A percentile compares a stretch with the other conserved stretches of the same genome.
Conservation (phyloP, 116 monocot species). For the Phalaenopsis hybrid region DNA sequence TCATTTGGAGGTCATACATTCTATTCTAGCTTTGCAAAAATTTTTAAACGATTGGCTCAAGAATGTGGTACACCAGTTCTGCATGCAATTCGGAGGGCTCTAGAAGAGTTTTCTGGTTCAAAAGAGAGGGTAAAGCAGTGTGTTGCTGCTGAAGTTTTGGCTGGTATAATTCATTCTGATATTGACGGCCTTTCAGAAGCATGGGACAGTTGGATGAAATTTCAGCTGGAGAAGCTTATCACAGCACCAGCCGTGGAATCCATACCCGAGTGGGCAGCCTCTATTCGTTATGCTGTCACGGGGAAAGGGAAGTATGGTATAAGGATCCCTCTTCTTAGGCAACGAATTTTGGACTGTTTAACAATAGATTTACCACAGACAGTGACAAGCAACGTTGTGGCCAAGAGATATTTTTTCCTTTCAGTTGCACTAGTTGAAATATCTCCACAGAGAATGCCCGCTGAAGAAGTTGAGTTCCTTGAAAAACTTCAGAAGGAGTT, state of each 20-base stretch:
- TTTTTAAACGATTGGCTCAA: constrained; percentile 80
- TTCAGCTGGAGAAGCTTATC: constrained; percentile 64
- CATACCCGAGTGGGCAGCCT: constrained; percentile 95
- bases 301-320: constrained; percentile 89
- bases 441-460: constrained; percentile 61
- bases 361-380: constrained; percentile 46
- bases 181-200: constrained; percentile 48
- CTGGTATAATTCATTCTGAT: constrained; percentile 96
- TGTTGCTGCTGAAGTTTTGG: constrained; percentile 90
- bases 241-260: constrained; percentile 70
- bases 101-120: constrained; percentile 64
- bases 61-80: constrained; percentile 73
- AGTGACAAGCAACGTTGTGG: constrained; percentile 61
- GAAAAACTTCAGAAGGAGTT: constrained; percentile 61
- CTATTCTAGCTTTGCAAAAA: constrained; percentile 80
- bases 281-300: constrained; percentile 90
- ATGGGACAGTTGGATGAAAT: constrained; percentile 78
- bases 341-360: constrained; percentile 74
- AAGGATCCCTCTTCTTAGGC: constrained; percentile 59
- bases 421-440: constrained; percentile 74
- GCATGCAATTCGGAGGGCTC: constrained; percentile 30
- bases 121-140: constrained; percentile 90
- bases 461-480: constrained; percentile 57
- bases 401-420: constrained; percentile 79
- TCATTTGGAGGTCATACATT: constrained; percentile 56